Conservation (phyloP, 352 stramenopile genomes). For the Pythium folliculosum region DNA sequence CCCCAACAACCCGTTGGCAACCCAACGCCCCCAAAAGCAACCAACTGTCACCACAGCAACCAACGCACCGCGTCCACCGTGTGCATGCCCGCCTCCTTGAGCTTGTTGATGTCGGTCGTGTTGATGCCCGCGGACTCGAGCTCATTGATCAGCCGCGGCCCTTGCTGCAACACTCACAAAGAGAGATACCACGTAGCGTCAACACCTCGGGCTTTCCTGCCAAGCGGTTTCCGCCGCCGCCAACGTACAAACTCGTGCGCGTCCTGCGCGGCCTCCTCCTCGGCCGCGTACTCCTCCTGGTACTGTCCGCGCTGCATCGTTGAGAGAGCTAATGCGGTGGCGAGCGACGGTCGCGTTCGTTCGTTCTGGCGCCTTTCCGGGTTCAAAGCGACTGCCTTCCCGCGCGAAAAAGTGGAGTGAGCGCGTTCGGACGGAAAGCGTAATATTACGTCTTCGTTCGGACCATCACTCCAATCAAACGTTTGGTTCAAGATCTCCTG, state of each 20-base stretch:
- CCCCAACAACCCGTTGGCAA: neutral
- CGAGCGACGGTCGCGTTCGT: neutral
- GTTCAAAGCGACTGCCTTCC: constrained; percentile 17
- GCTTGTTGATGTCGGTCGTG: constrained; percentile 97
- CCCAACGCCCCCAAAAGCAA: no score
- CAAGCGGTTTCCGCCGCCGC: no score
- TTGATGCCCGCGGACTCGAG: constrained; percentile 98
- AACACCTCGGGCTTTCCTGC: no score
- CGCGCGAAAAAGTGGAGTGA: no score
- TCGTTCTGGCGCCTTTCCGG: constrained; percentile 28
- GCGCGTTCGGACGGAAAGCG: constrained; percentile 12
- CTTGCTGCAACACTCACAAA: constrained; percentile 65
- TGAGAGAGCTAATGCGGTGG: no score
- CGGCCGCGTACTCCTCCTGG: constrained; percentile 47
- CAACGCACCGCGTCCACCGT: constrained; percentile 95
- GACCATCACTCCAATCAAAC: constrained; percentile 18
- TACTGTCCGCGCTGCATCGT: constrained; percentile 41
- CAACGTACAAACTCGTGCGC: constrained; percentile 45
- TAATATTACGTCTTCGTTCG: constrained; percentile 13
- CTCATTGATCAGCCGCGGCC: constrained; percentile 81
- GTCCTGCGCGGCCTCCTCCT: constrained; percentile 37
- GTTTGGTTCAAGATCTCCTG: constrained; percentile 13
- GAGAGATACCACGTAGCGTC: no score
- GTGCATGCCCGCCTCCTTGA: constrained; percentile 97
- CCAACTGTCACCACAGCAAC: no score